phyloP scores from a whole-genome alignment of 805 yeast species.

The Pichia heedii region DNA sequence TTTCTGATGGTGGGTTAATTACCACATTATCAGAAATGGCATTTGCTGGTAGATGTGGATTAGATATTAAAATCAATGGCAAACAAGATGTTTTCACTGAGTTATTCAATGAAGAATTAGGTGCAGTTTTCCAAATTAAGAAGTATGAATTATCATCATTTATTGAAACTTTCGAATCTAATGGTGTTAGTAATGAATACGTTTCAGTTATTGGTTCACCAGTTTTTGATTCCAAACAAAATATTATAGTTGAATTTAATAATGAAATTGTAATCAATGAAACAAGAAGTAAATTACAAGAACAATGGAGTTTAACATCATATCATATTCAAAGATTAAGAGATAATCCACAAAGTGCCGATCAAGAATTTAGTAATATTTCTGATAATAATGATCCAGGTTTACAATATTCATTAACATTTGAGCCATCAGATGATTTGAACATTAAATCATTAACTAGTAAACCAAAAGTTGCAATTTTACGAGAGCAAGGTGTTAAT shows the following conservation, averaged over 20 bases:
- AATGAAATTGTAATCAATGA: slow-evolving; percentile 38
- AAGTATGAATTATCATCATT: slow-evolving; percentile 46
- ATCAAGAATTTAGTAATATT: slow-evolving; percentile 71
- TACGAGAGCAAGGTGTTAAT: slow-evolving; percentile 98
- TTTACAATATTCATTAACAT: slow-evolving; percentile 70
- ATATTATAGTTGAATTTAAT: slow-evolving; percentile 39
- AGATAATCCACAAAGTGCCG: slow-evolving; percentile 88
- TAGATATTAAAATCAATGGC: slow-evolving; percentile 43
- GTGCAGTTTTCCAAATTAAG: slow-evolving; percentile 87
- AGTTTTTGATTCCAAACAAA: slow-evolving; percentile 38
- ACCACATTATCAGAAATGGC: slow-evolving; percentile 91
- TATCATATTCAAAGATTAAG: slow-evolving; percentile 83
- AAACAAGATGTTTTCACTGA: slow-evolving; percentile 33
- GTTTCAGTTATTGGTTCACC: slow-evolving; percentile 67
- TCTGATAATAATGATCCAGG: slow-evolving; percentile 86
- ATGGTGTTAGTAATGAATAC: slow-evolving; percentile 47
- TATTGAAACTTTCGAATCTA: slow-evolving; percentile 40
- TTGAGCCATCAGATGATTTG: slow-evolving; percentile 45
- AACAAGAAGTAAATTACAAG: slow-evolving; percentile 66
- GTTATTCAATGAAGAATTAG: slow-evolving; percentile 88
- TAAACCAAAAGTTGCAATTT: slow-evolving; percentile 86
- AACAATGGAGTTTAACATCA: slow-evolving; percentile 81
- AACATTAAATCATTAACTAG: slow-evolving; percentile 28
- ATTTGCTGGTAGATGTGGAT: slow-evolving; percentile 87
- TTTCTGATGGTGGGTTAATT: slow-evolving; percentile 93